A percentile compares a stretch with the other conserved stretches of the same genome.
Conservation (phyloP, 176 grass and related monocot genomes). For the Thinopyrum elongatum region DNA sequence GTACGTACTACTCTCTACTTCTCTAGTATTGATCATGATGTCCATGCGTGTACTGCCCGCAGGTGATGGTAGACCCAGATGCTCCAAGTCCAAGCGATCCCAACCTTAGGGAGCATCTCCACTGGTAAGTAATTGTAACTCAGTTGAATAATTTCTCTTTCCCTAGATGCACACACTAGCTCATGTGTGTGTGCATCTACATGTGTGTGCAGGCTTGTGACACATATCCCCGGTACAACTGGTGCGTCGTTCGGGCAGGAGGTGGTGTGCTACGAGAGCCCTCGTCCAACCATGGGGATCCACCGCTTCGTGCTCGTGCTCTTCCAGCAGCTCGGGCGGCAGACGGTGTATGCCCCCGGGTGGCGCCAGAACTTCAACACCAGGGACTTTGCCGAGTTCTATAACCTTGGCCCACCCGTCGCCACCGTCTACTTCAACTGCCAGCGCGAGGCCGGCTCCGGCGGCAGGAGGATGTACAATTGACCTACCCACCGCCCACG, state of each 20-base stretch:
- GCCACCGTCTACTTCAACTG: conserved; percentile 72
- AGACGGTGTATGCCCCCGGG: conserved; percentile 55
- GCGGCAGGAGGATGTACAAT: conserved; percentile 54
- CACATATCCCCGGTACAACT: conserved; percentile 69
- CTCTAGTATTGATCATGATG: background rate
- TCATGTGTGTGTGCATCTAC: too few relatives aligned
- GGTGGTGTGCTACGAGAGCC: conserved; percentile 56
- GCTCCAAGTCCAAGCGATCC: conserved; percentile 82
- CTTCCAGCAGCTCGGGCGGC: conserved; percentile 57
- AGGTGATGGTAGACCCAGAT: conserved; percentile 87
- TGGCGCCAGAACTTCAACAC: conserved; percentile 83
- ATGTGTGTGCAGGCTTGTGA: conserved; percentile 58
- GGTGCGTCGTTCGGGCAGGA: conserved; percentile 56
- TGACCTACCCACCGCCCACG: too few relatives aligned
- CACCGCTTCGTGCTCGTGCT: conserved; percentile 71
- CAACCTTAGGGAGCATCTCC: conserved; percentile 55
- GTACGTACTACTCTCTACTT: background rate
- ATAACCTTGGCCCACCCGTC: conserved; percentile 60
- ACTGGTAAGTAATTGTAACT: conserved; percentile 35
- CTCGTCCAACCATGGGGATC: conserved; percentile 57
- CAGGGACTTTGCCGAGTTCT: conserved; percentile 65
- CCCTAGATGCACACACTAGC: background rate
- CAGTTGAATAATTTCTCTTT: background rate
- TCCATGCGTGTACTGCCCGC: background rate
- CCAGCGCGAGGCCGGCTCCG: conserved; percentile 77